Conservation (phyloP, 345 rosid species). For the Luvunga scandens region DNA sequence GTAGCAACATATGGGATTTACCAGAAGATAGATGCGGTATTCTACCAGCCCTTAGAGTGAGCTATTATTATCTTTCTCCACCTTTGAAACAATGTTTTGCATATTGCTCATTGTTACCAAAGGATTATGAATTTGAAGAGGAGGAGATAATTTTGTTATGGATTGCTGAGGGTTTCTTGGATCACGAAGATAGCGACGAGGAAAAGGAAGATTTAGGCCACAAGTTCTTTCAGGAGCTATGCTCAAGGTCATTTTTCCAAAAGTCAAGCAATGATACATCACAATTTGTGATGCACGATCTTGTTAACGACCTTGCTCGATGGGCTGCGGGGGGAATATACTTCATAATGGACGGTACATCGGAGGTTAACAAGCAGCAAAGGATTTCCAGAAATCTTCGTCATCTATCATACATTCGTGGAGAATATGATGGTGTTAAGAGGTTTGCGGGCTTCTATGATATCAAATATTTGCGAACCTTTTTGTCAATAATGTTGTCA, state of each 20-base stretch:
- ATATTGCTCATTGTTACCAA: neutral
- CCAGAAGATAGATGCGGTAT: neutral
- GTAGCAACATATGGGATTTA: neutral
- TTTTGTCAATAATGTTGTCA: neutral
- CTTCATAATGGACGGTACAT: neutral
- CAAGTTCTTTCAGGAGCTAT: neutral
- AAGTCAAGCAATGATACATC: neutral
- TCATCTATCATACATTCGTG: neutral
- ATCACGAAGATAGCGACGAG: too few species aligned
- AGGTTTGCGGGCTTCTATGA: neutral
- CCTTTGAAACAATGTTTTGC: conserved; percentile 5
- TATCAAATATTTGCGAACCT: neutral
- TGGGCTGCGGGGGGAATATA: neutral
- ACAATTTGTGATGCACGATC: conserved; percentile 11
- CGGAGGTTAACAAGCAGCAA: neutral
- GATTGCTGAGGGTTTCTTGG: too few species aligned
- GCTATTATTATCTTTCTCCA: neutral
- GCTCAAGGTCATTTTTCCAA: conserved; percentile 8
- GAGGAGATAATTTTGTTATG: too few species aligned
- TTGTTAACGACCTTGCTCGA: conserved; percentile 12
- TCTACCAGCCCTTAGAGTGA: neutral
- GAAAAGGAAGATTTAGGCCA: too few species aligned
- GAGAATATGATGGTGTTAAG: neutral
- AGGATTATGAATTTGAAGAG: too few species aligned
- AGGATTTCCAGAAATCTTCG: neutral